phyloP scores from a whole-genome alignment of 495 filamentous ascomycete species.

The Letharia columbiana region DNA sequence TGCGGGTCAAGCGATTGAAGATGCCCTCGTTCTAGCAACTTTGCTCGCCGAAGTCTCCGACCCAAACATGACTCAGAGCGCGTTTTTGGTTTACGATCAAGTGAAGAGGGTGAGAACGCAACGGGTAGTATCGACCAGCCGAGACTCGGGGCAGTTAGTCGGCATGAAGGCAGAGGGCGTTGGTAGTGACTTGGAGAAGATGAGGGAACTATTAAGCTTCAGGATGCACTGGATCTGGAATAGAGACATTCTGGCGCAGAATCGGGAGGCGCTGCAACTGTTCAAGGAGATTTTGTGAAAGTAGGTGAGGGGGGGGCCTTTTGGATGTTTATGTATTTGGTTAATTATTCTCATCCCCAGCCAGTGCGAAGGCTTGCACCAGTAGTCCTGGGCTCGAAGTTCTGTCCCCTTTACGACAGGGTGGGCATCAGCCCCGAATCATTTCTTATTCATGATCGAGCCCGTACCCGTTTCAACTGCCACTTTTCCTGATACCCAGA shows the following conservation, averaged over 20 bases:
- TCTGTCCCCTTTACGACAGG: too few species aligned
- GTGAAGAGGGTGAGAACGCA: slow-evolving; percentile 25
- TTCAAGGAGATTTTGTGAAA: neutral
- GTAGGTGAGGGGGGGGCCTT: neutral
- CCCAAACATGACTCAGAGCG: neutral
- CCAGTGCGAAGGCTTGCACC: too few species aligned
- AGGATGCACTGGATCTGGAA: slow-evolving; percentile 16
- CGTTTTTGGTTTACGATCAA: slow-evolving; percentile 21
- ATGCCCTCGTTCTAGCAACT: slow-evolving; percentile 25
- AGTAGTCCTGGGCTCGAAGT: too few species aligned
- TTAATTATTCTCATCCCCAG: too few species aligned
- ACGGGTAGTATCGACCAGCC: slow-evolving; percentile 11
- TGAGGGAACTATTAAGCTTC: neutral
- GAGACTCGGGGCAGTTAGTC: slow-evolving; percentile 11
- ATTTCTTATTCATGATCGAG: too few species aligned
- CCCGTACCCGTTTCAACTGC: too few species aligned
- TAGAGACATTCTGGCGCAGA: slow-evolving; percentile 1
- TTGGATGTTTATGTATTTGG: neutral
- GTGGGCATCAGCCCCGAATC: too few species aligned
- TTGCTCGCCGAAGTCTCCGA: slow-evolving; percentile 21
- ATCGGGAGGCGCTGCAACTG: neutral
- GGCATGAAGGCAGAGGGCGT: slow-evolving; percentile 11
- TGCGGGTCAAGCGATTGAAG: slow-evolving; percentile 34
- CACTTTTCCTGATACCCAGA: too few species aligned
- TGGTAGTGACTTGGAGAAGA: slow-evolving; percentile 12